phyloP scores from a whole-genome alignment of 768 basidiomycete species.

The Lentinula detonsa region DNA sequence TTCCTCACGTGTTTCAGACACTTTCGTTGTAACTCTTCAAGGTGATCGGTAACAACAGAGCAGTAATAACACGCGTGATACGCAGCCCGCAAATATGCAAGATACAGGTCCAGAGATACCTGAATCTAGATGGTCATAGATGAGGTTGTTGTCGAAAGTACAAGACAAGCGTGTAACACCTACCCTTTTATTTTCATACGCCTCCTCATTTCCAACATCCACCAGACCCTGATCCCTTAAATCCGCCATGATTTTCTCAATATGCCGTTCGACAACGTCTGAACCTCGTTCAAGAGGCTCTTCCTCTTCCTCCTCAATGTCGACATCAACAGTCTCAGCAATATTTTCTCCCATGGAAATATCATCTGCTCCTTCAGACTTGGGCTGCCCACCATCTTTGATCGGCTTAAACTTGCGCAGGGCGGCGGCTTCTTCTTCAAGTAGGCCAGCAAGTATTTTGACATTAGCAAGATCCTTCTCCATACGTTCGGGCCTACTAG shows the following conservation, averaged over 20 bases:
- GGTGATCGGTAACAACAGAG: constrained; percentile 84
- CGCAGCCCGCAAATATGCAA: constrained; percentile 88
- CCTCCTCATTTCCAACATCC: constrained; percentile 58
- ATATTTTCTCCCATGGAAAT: constrained; percentile 20
- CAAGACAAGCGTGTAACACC: constrained; percentile 14
- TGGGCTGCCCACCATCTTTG: constrained; percentile 17
- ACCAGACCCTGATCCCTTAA: constrained; percentile 59
- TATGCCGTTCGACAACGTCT: constrained; percentile 74
- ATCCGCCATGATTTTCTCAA: constrained; percentile 71
- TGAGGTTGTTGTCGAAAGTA: constrained; percentile 11
- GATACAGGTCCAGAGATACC: constrained; percentile 84
- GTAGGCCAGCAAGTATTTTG: constrained; percentile 60
- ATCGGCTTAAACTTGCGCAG: constrained; percentile 38
- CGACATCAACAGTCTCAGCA: constrained; percentile 13
- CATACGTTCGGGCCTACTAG: constrained; percentile 75
- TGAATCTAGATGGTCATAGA: constrained; percentile 45
- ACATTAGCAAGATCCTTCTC: constrained; percentile 76
- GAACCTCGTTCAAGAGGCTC: constrained; percentile 62
- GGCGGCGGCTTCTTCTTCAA: constrained; percentile 65
- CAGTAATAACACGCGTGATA: constrained; percentile 99
- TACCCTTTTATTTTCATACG: constrained; percentile 69
- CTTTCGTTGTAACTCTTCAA: constrained; percentile 93
- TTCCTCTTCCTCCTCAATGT: constrained; percentile 33
- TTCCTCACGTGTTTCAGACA: constrained; percentile 90
- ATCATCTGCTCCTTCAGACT: constrained; percentile 18